Evolutionary conservation across 306 rosid species (phyloP).

Genomic region (Glycyrrhiza uralensis): DNA sequence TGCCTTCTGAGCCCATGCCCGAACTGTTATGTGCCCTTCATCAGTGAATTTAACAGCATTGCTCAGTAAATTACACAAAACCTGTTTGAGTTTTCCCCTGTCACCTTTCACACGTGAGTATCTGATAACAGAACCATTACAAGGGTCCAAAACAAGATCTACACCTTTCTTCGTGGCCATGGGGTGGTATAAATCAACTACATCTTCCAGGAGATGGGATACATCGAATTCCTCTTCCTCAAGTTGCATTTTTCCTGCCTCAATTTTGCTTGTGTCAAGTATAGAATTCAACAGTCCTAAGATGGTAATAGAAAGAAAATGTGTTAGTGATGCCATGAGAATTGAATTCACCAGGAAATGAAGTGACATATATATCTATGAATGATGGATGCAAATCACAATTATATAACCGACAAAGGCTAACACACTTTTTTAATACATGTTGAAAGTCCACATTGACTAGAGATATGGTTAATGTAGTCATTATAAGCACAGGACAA

Average conservation of each 20-base stretch:
- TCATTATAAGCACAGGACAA: too few relatives aligned
- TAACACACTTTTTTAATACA: too few relatives aligned
- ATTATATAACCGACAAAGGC: too few relatives aligned
- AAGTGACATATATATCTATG: background rate
- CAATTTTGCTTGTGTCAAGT: constrained; percentile 82
- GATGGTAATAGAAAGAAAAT: background rate
- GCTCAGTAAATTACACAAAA: constrained; percentile 64
- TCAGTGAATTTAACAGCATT: constrained; percentile 83
- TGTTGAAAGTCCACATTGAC: too few relatives aligned
- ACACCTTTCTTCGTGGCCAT: constrained; percentile 61
- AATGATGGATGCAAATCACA: background rate
- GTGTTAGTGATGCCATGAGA: background rate
- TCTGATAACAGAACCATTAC: constrained; percentile 50
- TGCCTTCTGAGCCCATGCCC: constrained; percentile 60
- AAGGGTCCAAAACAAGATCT: constrained; percentile 70
- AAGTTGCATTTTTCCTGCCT: constrained; percentile 79
- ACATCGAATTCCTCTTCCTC: constrained; percentile 75
- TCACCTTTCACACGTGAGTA: constrained; percentile 64
- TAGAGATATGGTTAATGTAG: too few relatives aligned
- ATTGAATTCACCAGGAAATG: background rate
- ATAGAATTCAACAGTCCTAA: constrained; percentile 69
- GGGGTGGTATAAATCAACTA: constrained; percentile 61
- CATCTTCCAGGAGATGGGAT: constrained; percentile 60
- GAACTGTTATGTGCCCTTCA: constrained; percentile 58
- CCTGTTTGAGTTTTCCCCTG: constrained; percentile 70